phyloP scores from a whole-genome alignment of 2,329 filamentous ascomycete genomes.

The Apiospora koreana region DNA sequence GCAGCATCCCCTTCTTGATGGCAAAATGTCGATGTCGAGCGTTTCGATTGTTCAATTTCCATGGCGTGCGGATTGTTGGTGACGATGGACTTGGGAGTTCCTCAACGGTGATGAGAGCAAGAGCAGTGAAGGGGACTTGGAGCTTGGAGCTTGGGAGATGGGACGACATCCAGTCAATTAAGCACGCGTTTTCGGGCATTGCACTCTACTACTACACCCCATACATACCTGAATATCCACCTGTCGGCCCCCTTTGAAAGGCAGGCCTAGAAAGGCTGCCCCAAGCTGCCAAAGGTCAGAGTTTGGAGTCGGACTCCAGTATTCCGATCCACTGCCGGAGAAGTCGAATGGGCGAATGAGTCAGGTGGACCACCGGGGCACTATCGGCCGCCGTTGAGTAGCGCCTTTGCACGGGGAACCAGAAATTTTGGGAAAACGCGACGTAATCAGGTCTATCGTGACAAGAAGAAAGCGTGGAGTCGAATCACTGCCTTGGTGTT shows the following conservation, averaged over 20 bases:
- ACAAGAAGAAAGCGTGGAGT: background rate
- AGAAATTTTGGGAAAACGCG: background rate
- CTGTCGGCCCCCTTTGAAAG: background rate
- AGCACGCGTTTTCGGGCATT: background rate
- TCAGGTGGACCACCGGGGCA: background rate
- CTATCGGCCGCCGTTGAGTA: background rate
- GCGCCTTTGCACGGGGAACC: background rate
- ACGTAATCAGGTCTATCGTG: background rate
- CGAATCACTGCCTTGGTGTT: background rate
- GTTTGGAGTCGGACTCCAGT: background rate
- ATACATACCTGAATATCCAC: background rate
- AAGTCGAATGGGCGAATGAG: conserved; percentile 1
- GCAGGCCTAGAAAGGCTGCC: background rate
- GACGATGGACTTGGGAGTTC: background rate
- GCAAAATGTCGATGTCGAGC: background rate
- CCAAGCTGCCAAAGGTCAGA: background rate
- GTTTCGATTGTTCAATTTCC: background rate
- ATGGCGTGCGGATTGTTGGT: background rate
- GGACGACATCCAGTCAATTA: background rate
- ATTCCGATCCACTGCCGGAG: conserved; percentile 8
- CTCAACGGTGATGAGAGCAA: background rate
- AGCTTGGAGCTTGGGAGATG: background rate
- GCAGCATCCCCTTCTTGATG: background rate
- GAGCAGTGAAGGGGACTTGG: too few species aligned
- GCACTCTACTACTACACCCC: background rate